Evolutionary conservation across 306 rosid genomes (phyloP).

Genomic region (Crotalaria pallida): DNA sequence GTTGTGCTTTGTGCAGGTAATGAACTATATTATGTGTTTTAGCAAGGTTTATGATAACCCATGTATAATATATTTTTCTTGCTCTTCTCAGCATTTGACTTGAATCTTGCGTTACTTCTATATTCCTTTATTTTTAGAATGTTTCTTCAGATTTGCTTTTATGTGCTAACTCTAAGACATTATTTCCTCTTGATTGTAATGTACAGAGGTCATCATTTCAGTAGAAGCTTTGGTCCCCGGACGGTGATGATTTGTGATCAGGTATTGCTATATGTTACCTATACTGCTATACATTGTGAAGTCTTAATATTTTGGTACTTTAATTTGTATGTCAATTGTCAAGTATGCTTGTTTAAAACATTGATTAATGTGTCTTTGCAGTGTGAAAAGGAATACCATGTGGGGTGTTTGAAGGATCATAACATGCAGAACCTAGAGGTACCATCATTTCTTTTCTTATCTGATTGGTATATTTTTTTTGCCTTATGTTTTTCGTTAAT

Average conservation of each 20-base stretch:
- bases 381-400: slow-evolving; percentile 97
- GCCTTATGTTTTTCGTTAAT: not conserved
- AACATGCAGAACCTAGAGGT: slow-evolving; percentile 74
- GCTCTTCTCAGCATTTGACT: not conserved
- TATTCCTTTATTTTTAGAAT: not conserved
- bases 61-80: not conserved
- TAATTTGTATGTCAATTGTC: not conserved
- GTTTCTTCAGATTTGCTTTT: not conserved
- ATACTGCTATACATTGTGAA: not conserved
- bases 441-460: not conserved
- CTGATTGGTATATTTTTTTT: not conserved
- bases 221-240: slow-evolving; percentile 67
- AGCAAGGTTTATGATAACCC: not conserved
- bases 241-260: slow-evolving; percentile 93
- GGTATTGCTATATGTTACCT: slow-evolving; percentile 40
- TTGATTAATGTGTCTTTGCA: slow-evolving; percentile 23
- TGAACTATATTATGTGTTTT: not conserved
- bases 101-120: not conserved
- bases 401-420: slow-evolving; percentile 87
- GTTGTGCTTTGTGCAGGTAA: slow-evolving; percentile 92
- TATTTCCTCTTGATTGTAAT: slow-evolving; percentile 5
- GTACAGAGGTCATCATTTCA: slow-evolving; percentile 68
- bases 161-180: not conserved
- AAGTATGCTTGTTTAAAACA: not conserved
- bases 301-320: not conserved